These are phyloP conservation scores for Datura wrightii DNA, from an alignment of 257 asterid species.

Conservation along the genomic window DNA sequence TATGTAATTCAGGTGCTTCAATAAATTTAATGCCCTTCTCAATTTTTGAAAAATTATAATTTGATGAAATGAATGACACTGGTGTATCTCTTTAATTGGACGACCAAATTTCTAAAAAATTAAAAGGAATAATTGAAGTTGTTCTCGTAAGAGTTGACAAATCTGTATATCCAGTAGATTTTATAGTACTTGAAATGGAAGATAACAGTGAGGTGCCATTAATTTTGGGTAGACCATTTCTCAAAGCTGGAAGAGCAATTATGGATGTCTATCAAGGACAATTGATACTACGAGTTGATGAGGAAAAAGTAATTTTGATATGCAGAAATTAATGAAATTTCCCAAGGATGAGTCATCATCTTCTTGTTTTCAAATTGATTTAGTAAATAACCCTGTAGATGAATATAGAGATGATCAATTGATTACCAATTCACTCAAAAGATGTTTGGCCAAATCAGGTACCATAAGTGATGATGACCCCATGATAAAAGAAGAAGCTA, in stretches of 20 bases:
- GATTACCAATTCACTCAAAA: not conserved
- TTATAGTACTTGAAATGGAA: slow-evolving; percentile 5
- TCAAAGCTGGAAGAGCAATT: not conserved
- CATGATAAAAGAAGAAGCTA: not conserved
- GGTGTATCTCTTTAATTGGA: not conserved
- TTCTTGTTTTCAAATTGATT: not conserved
- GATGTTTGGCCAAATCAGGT: not conserved
- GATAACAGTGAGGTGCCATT: not conserved
- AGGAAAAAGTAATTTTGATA: not conserved
- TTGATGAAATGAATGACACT: too few species aligned
- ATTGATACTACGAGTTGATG: not conserved
- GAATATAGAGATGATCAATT: not conserved
- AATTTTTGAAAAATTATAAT: too few species aligned
- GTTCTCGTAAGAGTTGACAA: not conserved
- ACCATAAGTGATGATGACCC: not conserved
- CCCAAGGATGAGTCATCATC: not conserved
- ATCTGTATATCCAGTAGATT: not conserved
- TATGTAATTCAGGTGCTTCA: too few species aligned
- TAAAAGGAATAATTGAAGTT: not conserved
- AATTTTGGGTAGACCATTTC: not conserved
- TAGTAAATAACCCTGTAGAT: not conserved
- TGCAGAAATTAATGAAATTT: not conserved
- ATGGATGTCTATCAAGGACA: not conserved
- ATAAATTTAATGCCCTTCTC: too few species aligned
- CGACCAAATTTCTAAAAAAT: not conserved